Percentiles rank a stretch among this genome's conserved stretches.
Evolutionary conservation across 768 basidiomycete species (phyloP).

Genomic region (Boletus eberwhitei): DNA sequence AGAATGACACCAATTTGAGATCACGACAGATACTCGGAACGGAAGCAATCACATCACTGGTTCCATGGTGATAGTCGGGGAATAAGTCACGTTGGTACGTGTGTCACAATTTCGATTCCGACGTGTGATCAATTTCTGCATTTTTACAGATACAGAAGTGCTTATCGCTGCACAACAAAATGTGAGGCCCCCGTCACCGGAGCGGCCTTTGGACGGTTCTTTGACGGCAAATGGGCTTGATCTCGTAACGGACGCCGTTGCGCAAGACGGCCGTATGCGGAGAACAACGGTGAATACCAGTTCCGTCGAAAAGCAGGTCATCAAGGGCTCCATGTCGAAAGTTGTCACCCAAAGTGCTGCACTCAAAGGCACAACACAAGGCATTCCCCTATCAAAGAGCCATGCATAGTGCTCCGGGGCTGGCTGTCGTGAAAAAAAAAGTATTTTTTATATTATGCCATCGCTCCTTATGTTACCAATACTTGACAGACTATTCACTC

Average conservation of each 20-base stretch:
- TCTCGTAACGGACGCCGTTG: conserved; percentile 34
- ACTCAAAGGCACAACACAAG: conserved; percentile 10
- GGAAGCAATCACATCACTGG: conserved; percentile 53
- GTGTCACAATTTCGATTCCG: conserved; percentile 1
- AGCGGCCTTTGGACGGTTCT: conserved; percentile 22
- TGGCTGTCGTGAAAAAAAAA: conserved; percentile 11
- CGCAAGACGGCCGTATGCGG: conserved; percentile 40
- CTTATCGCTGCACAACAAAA: conserved; percentile 20
- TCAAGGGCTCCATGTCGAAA: conserved; percentile 56
- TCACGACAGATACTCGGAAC: conserved; percentile 54
- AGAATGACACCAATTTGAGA: neutral
- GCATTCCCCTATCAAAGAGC: conserved; percentile 12
- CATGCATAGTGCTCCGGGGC: neutral
- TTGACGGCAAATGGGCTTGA: conserved; percentile 38
- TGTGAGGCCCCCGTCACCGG: conserved; percentile 21
- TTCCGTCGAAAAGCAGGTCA: conserved; percentile 46
- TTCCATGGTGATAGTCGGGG: conserved; percentile 56
- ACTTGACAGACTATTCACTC: conserved; percentile 1
- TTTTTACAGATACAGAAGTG: conserved; percentile 20
- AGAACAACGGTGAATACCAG: conserved; percentile 36
- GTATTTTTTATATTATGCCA: conserved; percentile 14
- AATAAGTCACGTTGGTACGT: conserved; percentile 52
- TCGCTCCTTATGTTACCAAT: conserved; percentile 12
- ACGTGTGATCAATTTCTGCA: conserved; percentile 4
- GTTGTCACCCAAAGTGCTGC: conserved; percentile 36